Evolutionary conservation across 164 flowering plant genomes (phyloP).

Genomic region (Magnolia sinica): DNA sequence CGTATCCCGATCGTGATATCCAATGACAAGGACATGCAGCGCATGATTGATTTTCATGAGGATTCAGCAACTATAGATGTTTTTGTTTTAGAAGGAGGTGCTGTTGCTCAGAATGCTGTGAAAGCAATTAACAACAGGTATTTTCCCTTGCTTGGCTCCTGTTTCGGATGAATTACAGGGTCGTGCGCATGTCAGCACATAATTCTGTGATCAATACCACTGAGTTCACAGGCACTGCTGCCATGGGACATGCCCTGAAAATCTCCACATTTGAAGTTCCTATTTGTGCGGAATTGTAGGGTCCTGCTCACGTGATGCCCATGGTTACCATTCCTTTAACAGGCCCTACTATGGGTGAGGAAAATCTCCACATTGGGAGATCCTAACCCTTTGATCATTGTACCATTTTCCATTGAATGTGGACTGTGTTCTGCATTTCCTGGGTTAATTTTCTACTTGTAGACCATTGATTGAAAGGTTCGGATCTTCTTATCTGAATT

Average conservation of each 20-base stretch:
- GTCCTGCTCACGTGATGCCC: neutral
- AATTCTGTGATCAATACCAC: neutral
- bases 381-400: neutral
- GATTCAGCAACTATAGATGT: conserved; percentile 60
- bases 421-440: neutral
- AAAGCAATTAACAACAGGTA: conserved; percentile 3
- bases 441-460: neutral
- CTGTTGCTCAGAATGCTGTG: conserved; percentile 22
- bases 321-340: neutral
- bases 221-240: neutral
- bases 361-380: neutral
- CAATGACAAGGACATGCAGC: conserved; percentile 59
- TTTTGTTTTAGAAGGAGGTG: conserved; percentile 45
- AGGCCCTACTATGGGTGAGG: too few relatives aligned
- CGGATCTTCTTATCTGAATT: too few relatives aligned
- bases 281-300: neutral
- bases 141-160: neutral
- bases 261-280: neutral
- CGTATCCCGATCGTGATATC: conserved; percentile 56
- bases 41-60: conserved; percentile 66
- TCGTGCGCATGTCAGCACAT: neutral
- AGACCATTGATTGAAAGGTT: neutral
- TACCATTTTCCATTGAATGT: neutral
- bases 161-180: neutral
- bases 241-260: neutral